Evolutionary conservation across 768 basidiomycete genomes (phyloP).

Genomic region (Russula earlei): DNA sequence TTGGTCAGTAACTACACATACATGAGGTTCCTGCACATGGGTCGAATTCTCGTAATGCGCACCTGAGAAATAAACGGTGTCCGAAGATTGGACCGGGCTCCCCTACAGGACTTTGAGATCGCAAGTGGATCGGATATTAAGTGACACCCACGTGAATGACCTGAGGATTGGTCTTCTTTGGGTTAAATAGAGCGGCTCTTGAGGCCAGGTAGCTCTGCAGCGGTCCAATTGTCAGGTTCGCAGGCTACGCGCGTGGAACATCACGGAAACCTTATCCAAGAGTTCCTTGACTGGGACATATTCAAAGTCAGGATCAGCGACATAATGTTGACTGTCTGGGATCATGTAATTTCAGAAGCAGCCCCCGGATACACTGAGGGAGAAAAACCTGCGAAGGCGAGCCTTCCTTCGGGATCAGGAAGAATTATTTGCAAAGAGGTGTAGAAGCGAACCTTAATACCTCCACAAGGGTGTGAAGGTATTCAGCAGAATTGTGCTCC

Average conservation of each 20-base stretch:
- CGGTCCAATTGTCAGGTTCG: neutral
- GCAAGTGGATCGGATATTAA: neutral
- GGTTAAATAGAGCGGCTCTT: conserved; percentile 74
- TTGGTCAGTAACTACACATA: conserved; percentile 60
- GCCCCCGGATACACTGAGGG: neutral
- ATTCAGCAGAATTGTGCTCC: conserved; percentile 87
- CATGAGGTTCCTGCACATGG: neutral
- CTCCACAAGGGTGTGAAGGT: conserved; percentile 82
- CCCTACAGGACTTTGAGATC: conserved; percentile 38
- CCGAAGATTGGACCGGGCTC: conserved; percentile 73
- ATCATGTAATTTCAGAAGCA: neutral
- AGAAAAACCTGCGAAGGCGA: conserved; percentile 60
- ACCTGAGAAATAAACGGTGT: conserved; percentile 94
- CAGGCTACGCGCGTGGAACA: neutral
- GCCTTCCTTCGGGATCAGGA: conserved; percentile 21
- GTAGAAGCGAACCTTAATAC: conserved; percentile 52
- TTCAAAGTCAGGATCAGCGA: conserved; percentile 79
- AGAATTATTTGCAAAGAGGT: neutral
- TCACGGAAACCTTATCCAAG: conserved; percentile 61
- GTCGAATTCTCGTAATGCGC: conserved; percentile 14
- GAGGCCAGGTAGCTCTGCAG: conserved; percentile 69
- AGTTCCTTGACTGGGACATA: conserved; percentile 75
- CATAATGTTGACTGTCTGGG: conserved; percentile 78
- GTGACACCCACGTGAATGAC: conserved; percentile 41
- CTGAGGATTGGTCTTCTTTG: conserved; percentile 50